Evolutionary conservation across 1,139 yeast species (phyloP), one percentile per base, ranked within the genome.

Genomic region (Scheffersomyces lignicola): DNA sequence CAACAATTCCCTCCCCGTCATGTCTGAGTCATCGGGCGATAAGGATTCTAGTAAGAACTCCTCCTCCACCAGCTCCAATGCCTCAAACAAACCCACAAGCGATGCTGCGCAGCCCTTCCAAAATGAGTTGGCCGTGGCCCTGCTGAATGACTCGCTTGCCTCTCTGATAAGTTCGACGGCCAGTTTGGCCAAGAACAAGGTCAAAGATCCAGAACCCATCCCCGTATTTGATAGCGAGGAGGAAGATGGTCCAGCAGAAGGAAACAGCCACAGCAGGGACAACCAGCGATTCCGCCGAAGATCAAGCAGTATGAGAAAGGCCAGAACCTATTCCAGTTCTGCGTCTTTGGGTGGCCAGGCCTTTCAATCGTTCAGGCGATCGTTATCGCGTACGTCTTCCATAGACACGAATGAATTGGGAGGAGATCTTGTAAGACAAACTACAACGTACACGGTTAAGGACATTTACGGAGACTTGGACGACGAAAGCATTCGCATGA

Each of bases 391-490:
- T n/a, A 18, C 25, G 11, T 20, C 31, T 17, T 28, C 35, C 7
- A n/a, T 14, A 8, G 32, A 33, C 16, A 12, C 26, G 5, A n/a
- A 21, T 13, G 10, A n/a, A 12, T 8, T 26, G 11, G 36, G 33
- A 4, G 24, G 29, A 3, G 23, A 33, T 12, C 27, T 42, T 15
- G 34, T 40, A 20, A 39, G 49, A 17, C 48, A 39, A 18, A 28
- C 42, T 1, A 46, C 59, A 2, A 39, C 48, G n/a, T 55, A 49
- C 39, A 49, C 63, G 1, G 61, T 56, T 7, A 51, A 45, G 32
- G 63, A 60, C 16, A 61, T 62, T 14, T 61, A 58, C 31, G 64
- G 65, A 3, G 59, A 55, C 33, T 34, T 54, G 43, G 38, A 42
- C 26, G 53, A 57, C 4, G 42, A 48, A 18, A 52, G 51, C 13